Conservation (phyloP, 805 yeast genomes). For the Saccharomycopsis selenospora region DNA sequence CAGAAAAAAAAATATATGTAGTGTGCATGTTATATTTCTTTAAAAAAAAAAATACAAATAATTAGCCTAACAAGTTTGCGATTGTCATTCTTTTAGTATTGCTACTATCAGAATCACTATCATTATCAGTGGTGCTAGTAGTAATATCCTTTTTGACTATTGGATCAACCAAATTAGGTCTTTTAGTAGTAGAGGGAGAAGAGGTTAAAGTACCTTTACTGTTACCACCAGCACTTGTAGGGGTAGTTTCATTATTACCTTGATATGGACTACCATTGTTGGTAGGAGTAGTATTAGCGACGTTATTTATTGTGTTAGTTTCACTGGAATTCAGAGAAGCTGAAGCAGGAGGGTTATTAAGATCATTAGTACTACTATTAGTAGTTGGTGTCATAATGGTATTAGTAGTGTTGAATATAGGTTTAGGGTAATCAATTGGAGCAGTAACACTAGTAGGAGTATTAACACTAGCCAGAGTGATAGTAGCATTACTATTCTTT, state of each 20-base stretch:
- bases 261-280: not conserved
- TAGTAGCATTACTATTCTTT: too few species aligned
- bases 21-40: too few species aligned
- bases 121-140: conserved; percentile 26
- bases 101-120: too few species aligned
- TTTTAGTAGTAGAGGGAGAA: not conserved
- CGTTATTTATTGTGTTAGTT: not conserved
- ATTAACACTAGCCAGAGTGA: too few species aligned
- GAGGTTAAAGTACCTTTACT: not conserved
- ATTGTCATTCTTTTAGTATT: conserved; percentile 1
- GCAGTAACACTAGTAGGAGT: not conserved
- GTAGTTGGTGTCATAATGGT: too few species aligned
- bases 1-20: too few species aligned
- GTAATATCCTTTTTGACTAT: not conserved
- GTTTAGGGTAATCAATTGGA: not conserved
- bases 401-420: too few species aligned
- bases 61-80: not conserved
- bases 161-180: not conserved
- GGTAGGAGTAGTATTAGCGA: not conserved
- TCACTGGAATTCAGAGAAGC: not conserved
- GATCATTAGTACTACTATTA: not conserved
- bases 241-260: not conserved
- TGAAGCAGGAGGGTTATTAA: not conserved
- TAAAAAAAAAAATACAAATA: too few species aligned
- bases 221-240: not conserved